Base-by-base conservation (phyloP, 192 early-diverging fungal genomes). In the Linnemannia zychae region DNA sequence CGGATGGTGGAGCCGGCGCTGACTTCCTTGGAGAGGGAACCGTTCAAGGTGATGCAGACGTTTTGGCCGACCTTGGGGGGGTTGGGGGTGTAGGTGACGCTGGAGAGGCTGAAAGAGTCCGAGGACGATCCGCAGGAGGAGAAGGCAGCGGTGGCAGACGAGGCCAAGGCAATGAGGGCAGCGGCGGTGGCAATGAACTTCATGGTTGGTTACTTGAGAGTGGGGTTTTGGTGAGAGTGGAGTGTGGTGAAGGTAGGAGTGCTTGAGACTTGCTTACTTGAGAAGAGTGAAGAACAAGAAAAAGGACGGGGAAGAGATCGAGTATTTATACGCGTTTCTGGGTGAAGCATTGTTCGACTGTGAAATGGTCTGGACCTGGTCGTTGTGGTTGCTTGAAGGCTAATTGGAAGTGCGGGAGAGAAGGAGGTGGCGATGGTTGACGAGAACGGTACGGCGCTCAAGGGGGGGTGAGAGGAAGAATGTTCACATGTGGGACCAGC, bases 111-210 rank as follows among this genome's bases (percentile, higher is more conserved):
- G 52, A 85, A 75, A 3, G 33, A 40, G 49, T 85, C 83, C 1
- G 71, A 37, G n/a, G 83, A 48, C 15, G 74, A 67, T 22, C 83
- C 83, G 78, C 83, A 85, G 74, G 83, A 79, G 0, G 83, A 76
- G 83, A 85, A 79, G 13, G 83, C 83, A 24, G 83, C 83, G 15
- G 77, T 76, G 74, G 77, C 78, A 63, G 83, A 79, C 77, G 77
- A 28, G 70, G 83, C 83, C 77, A 85, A 72, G 74, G 83, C 83
- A 66, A 85, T 11, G 78, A 65, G 74, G 74, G 78, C 70, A 72
- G 46, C 74, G 77, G 48, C 69, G 66, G 78, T 67, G 47, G 83
- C 46, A 66, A 76, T 65, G 83, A 85, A 75, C 74, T 85, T 85
- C 83, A 85, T 85, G 74, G 50, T 20, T 72, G 28, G 7, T 18